Base-by-base conservation (phyloP, 2,329 filamentous ascomycete species). In the Paramyrothecium roridum region DNA sequence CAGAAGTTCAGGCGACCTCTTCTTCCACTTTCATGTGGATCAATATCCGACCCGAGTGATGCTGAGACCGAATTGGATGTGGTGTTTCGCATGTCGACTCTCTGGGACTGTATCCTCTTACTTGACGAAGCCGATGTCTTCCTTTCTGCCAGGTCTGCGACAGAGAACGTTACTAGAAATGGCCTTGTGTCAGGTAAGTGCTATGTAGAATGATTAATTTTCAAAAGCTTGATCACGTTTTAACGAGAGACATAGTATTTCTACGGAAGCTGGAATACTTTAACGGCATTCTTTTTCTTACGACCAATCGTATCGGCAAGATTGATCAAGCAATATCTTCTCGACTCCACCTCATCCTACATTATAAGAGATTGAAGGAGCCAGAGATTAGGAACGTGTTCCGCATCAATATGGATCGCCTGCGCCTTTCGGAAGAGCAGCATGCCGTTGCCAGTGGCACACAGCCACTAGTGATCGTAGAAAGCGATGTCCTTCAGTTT, bases 271-370 rank as follows among this genome's bases (percentile, higher is more conserved):
- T 76, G 1, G 73, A 76, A 52, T 76, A 74, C 59, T 76, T 73
- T 52, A 54, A 59, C 3, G 75, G 75, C 1, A 71, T 77, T 40
- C 59, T 77, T 1, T 74, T 73, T 59, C 64, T 79, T 6, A 79
- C 76, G 0, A 78, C 76, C 8, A 79, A 78, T 59, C 70, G 74
- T 3, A 70, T 76, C 2, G 73, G 74, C 1, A 60, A 63, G 3
- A 67, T 79, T n/a, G 76, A 79, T 55, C 72, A 76, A 48, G 76
- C 75, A 1, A 75, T 76, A 57, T 63, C 63, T 34, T 76, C 73
- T 0, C 65, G 74, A 0, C 67, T 77, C 20, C 71, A 76, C 52
- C 30, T 37, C 12, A 40, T 4, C 17, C 49, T 51, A 19, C 49
- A 51, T 3, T 51, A n/a, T n/a, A n/a, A n/a, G n/a, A n/a, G n/a